These are phyloP conservation scores for Spirogloea muscicola DNA, from an alignment of 139 green algal species.

Conservation along the genomic window DNA sequence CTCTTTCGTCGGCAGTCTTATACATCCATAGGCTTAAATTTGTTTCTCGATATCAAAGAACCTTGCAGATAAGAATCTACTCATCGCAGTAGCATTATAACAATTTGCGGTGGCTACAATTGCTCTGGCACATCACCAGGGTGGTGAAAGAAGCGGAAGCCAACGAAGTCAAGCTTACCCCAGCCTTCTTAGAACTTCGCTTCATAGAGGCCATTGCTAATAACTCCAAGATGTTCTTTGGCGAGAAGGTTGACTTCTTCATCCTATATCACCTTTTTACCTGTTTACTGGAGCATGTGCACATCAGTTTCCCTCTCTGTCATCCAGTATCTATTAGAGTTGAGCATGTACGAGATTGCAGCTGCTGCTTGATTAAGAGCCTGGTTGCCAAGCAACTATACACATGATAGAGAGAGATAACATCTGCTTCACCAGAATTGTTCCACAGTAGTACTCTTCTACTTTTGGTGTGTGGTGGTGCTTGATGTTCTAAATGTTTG, in stretches of 20 bases:
- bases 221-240: slow-evolving; percentile 62
- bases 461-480: neutral
- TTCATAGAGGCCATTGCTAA: slow-evolving; percentile 55
- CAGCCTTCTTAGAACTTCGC: slow-evolving; percentile 51
- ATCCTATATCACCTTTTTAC: neutral
- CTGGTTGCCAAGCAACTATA: neutral
- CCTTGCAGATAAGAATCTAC: too few species aligned
- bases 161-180: slow-evolving; percentile 50
- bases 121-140: too few species aligned
- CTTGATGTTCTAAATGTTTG: neutral
- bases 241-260: slow-evolving; percentile 39
- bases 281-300: neutral
- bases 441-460: neutral
- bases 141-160: slow-evolving; percentile 45
- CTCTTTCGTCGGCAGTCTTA: too few species aligned
- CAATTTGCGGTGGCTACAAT: neutral
- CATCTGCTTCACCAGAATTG: neutral
- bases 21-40: too few species aligned
- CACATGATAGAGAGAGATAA: neutral
- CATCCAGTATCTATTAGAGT: neutral
- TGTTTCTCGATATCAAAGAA: too few species aligned
- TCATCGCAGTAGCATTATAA: neutral
- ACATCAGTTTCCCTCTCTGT: neutral
- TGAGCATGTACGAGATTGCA: neutral
- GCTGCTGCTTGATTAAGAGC: neutral